Base-by-base conservation (phyloP, 495 filamentous ascomycete species). In the Penicillium crystallinum region DNA sequence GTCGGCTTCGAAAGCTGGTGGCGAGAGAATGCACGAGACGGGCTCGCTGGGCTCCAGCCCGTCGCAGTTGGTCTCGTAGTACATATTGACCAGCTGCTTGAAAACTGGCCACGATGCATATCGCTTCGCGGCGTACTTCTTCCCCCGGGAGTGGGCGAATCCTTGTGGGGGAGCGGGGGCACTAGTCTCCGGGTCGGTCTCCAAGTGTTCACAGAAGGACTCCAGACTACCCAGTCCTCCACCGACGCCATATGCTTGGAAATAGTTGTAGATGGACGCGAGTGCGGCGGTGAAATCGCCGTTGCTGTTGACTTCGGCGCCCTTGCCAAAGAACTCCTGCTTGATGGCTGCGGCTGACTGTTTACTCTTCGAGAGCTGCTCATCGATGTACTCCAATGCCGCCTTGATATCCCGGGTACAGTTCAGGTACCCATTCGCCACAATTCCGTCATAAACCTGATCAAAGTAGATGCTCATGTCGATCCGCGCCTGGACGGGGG, bases 381-480 rank as follows among this genome's bases (percentile, higher is more conserved):
- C 57, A 51, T 84, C 81, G 27, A 83, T 77, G 51, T 79, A 80
- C 19, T 67, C 42, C 15, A 79, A 60, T 9, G 77, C 78, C 6
- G 77, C 74, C 6, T 77, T 68, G 43, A 83, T 71, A 40, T 83
- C 78, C 4, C 62, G 60, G 14, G 79, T 77, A 52, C 81, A 85
- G 59, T 82, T 82, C 5, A 54, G 62, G 42, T 65, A 69, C 15
- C 79, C 79, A 30, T 78, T 73, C 1, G 59, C 61, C 5, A 72
- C 67, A 66, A 83, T 74, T n/a, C 75, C 78, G 6, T 70, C 72
- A 50, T 79, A 75, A 1, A 83, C 66, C 44, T 80, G 79, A 14
- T 82, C 80, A 49, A 71, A 81, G 54, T 81, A 84, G 12, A 71
- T 57, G 41, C 73, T 77, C 81, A 84, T 83, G 51, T 84, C 70